phyloP scores from a whole-genome alignment of 345 rosid genomes.

The Capsella bursapastoris region DNA sequence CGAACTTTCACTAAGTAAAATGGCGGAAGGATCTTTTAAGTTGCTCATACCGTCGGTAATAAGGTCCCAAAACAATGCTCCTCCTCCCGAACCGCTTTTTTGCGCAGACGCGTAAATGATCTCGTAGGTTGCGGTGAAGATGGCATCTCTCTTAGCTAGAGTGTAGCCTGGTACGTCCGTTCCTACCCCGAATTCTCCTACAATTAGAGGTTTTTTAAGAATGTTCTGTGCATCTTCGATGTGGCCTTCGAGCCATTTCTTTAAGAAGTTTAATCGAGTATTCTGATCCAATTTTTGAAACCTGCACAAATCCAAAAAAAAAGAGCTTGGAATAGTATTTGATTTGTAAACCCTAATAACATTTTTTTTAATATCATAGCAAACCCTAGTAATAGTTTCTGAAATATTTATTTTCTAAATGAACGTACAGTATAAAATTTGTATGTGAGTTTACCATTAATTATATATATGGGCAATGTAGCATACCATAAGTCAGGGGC shows the following conservation, averaged over 20 bases:
- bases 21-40: slow-evolving; percentile 62
- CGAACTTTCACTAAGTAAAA: slow-evolving; percentile 58
- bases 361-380: not conserved
- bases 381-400: not conserved
- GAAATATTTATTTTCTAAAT: not conserved
- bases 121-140: slow-evolving; percentile 60
- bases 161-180: slow-evolving; percentile 51
- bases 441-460: no score
- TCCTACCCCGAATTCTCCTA: slow-evolving; percentile 80
- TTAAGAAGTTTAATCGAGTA: slow-evolving; percentile 51
- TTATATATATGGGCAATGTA: not conserved
- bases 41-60: slow-evolving; percentile 66
- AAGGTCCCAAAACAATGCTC: slow-evolving; percentile 92
- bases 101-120: slow-evolving; percentile 71
- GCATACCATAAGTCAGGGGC: slow-evolving; percentile 73
- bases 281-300: slow-evolving; percentile 56
- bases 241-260: slow-evolving; percentile 66
- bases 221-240: slow-evolving; percentile 69
- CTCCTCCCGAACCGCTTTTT: slow-evolving; percentile 71
- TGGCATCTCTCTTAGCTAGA: slow-evolving; percentile 59
- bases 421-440: not conserved
- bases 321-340: not conserved
- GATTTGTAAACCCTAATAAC: not conserved
- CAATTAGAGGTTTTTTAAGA: slow-evolving; percentile 69
- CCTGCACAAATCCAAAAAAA: slow-evolving; percentile 48